Evolutionary conservation across 1,284 basidiomycete species (phyloP).

Genomic region (Papiliotrema terrestris): DNA sequence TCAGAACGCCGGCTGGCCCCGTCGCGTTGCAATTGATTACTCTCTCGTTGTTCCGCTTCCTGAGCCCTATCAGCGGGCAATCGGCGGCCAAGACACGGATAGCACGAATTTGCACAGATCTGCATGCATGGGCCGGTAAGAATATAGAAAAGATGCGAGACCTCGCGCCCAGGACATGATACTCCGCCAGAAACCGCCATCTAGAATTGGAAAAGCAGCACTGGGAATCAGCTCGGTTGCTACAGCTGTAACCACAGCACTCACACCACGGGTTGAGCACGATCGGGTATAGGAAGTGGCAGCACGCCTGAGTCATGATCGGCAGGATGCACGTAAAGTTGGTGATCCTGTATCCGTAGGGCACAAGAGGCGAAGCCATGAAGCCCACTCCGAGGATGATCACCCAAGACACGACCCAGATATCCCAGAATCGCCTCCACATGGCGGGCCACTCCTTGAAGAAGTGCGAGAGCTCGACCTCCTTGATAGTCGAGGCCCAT

Average conservation of each 20-base stretch:
- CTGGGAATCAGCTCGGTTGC: constrained; percentile 10
- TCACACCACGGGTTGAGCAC: constrained; percentile 38
- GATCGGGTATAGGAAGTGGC: constrained; percentile 38
- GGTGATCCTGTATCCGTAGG: constrained; percentile 36
- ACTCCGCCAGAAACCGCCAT: background rate
- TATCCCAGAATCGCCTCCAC: constrained; percentile 63
- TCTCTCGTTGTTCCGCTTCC: no score
- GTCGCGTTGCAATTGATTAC: no score
- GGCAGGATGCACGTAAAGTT: constrained; percentile 42
- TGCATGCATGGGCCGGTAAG: no score
- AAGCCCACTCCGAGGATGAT: constrained; percentile 33
- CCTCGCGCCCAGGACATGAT: background rate
- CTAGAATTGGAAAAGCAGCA: constrained; percentile 38
- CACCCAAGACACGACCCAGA: constrained; percentile 38
- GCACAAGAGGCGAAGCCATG: constrained; percentile 35
- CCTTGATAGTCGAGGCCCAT: constrained; percentile 41
- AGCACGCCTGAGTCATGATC: constrained; percentile 35
- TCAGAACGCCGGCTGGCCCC: no score
- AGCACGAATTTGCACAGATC: no score
- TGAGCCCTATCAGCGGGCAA: no score
- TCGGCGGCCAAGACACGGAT: no score
- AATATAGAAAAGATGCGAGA: no score
- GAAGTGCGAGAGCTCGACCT: constrained; percentile 73
- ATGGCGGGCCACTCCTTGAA: constrained; percentile 83
- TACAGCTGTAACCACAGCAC: background rate